A percentile compares a stretch with the other conserved stretches of the same genome.
phyloP scores from a whole-genome alignment of 1,139 yeast species.

The Protomyces arabidopsidicola region DNA sequence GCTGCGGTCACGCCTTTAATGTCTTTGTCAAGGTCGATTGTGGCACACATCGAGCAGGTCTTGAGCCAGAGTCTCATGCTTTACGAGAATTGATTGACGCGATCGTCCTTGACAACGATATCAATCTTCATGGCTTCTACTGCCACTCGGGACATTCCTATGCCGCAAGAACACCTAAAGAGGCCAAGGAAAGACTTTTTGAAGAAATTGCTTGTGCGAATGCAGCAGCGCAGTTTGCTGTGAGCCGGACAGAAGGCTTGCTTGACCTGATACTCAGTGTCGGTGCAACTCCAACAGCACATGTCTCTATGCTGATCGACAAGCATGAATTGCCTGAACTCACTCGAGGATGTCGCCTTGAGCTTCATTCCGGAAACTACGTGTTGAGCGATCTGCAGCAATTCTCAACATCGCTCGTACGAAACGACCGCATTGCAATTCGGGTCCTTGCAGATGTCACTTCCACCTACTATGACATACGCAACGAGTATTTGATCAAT shows the following conservation, averaged over 20 bases:
- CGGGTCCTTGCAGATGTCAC: constrained; percentile 60
- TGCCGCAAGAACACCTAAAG: constrained; percentile 46
- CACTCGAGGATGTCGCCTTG: constrained; percentile 50
- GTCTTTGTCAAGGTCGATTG: constrained; percentile 37
- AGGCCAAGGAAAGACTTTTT: constrained; percentile 49
- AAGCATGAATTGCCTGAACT: constrained; percentile 35
- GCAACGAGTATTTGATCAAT: constrained; percentile 60
- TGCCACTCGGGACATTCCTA: constrained; percentile 80
- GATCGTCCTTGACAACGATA: constrained; percentile 35
- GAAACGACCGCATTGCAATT: constrained; percentile 50
- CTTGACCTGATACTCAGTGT: constrained; percentile 49
- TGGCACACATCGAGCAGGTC: constrained; percentile 55
- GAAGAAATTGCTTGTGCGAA: constrained; percentile 58
- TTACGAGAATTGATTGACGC: constrained; percentile 41
- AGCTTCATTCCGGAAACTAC: constrained; percentile 76
- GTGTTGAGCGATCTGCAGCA: constrained; percentile 72
- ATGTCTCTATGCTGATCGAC: constrained; percentile 46
- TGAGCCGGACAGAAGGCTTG: constrained; percentile 18
- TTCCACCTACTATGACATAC: constrained; percentile 56
- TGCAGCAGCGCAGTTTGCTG: constrained; percentile 47
- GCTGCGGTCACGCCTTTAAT: constrained; percentile 33
- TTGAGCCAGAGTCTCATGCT: constrained; percentile 40
- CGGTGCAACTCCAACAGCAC: constrained; percentile 81
- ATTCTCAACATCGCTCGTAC: constrained; percentile 59
- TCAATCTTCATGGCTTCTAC: constrained; percentile 57